Conservation (phyloP, 768 basidiomycete species). For the Tubosaeta sp. region DNA sequence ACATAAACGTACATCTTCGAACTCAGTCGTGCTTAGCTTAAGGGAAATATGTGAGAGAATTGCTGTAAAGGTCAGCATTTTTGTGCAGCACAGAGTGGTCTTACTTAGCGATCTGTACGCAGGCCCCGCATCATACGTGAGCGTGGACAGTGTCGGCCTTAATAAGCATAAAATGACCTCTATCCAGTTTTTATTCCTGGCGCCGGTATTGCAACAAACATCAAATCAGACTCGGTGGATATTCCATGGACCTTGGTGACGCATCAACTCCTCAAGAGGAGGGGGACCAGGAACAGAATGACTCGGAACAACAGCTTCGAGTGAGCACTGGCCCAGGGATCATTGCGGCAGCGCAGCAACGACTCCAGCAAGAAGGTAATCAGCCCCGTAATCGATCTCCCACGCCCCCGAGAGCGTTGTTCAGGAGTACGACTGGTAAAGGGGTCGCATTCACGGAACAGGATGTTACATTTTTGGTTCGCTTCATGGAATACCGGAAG, state of each 20-base stretch:
- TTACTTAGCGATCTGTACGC: conserved; percentile 4
- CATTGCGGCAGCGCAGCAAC: conserved; percentile 42
- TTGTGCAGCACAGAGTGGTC: background rate
- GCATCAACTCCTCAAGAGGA: conserved; percentile 42
- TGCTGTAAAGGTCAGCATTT: conserved; percentile 62
- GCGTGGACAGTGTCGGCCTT: conserved; percentile 11
- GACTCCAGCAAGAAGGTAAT: conserved; percentile 34
- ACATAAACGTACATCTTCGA: conserved; percentile 24
- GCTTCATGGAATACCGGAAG: conserved; percentile 77
- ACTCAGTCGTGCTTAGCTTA: conserved; percentile 29
- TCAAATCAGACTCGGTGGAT: conserved; percentile 84
- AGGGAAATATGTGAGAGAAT: conserved; percentile 87
- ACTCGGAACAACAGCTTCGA: conserved; percentile 37
- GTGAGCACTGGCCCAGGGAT: conserved; percentile 40
- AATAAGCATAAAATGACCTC: background rate
- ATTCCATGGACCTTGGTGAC: conserved; percentile 66
- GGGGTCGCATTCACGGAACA: conserved; percentile 87
- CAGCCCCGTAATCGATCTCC: conserved; percentile 63
- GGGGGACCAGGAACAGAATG: conserved; percentile 39
- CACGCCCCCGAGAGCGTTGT: conserved; percentile 75
- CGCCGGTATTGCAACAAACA: conserved; percentile 90
- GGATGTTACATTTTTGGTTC: conserved; percentile 72
- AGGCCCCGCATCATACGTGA: conserved; percentile 90
- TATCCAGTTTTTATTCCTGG: conserved; percentile 80
- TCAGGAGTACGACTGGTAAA: conserved; percentile 83